Evolutionary conservation across 1,284 basidiomycete species (phyloP).

Genomic region (Mycosarcoma maydis): DNA sequence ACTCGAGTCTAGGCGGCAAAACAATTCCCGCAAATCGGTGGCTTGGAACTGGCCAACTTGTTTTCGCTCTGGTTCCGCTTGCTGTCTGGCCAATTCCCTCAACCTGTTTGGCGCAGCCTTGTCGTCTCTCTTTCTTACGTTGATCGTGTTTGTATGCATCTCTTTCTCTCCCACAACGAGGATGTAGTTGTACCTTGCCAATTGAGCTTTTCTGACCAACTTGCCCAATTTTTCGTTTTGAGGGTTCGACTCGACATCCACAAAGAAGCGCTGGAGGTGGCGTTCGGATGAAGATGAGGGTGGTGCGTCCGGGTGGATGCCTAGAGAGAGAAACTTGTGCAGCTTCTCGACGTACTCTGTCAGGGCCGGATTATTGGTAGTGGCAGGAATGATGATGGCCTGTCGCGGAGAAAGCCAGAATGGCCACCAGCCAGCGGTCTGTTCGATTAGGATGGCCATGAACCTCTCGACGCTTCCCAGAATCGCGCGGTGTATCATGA

Average conservation of each 20-base stretch:
- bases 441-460: conserved; percentile 64
- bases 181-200: conserved; percentile 58
- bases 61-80: neutral
- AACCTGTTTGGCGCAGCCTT: conserved; percentile 14
- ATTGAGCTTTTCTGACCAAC: conserved; percentile 54
- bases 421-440: conserved; percentile 61
- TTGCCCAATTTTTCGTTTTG: conserved; percentile 57
- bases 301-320: conserved; percentile 7
- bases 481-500: conserved; percentile 67
- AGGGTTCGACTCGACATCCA: conserved; percentile 56
- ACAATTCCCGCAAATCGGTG: conserved; percentile 17
- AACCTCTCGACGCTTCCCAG: conserved; percentile 65
- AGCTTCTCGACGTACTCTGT: conserved; percentile 41
- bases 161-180: conserved; percentile 63
- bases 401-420: conserved; percentile 64
- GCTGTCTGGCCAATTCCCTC: conserved; percentile 6
- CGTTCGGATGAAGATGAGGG: conserved; percentile 7
- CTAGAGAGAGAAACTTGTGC: conserved; percentile 34
- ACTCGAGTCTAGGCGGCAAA: conserved; percentile 24
- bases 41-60: conserved; percentile 12
- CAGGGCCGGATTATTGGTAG: conserved; percentile 19
- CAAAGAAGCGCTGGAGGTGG: conserved; percentile 57
- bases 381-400: conserved; percentile 56
- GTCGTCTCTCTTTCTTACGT: conserved; percentile 50
- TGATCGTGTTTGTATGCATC: conserved; percentile 47